phyloP scores from a whole-genome alignment of 306 rosid species.

The Quercus aquifolioides region DNA sequence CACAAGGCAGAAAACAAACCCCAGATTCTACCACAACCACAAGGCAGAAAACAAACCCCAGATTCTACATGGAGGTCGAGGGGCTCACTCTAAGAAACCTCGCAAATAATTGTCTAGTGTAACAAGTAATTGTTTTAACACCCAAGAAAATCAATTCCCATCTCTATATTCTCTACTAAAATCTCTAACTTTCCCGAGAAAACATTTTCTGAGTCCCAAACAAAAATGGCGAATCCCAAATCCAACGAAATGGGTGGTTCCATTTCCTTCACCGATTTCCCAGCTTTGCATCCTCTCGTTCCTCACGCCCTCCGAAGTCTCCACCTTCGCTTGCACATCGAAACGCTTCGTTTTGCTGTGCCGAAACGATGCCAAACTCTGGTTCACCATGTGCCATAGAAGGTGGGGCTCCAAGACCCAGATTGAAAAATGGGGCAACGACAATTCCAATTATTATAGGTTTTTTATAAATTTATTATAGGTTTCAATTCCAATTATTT shows the following conservation, averaged over 20 bases:
- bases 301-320: constrained; percentile 60
- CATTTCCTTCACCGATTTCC: constrained; percentile 63
- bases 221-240: constrained; percentile 34
- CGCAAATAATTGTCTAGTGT: too few species aligned
- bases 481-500: too few species aligned
- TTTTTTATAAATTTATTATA: too few species aligned
- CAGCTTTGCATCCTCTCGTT: constrained; percentile 82
- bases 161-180: background rate
- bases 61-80: too few species aligned
- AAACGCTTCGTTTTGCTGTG: constrained; percentile 59
- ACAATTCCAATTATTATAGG: too few species aligned
- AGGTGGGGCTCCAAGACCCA: constrained; percentile 82
- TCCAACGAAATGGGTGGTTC: constrained; percentile 17
- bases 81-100: too few species aligned
- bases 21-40: too few species aligned
- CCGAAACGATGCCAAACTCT: constrained; percentile 54
- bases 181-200: background rate
- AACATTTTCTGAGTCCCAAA: background rate
- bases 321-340: constrained; percentile 74
- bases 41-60: too few species aligned
- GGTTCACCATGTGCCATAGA: constrained; percentile 83
- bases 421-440: constrained; percentile 66
- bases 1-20: too few species aligned
- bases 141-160: background rate
- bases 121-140: too few species aligned